phyloP scores from a whole-genome alignment of 106 monocot species.

The Apostasia ramifera region DNA sequence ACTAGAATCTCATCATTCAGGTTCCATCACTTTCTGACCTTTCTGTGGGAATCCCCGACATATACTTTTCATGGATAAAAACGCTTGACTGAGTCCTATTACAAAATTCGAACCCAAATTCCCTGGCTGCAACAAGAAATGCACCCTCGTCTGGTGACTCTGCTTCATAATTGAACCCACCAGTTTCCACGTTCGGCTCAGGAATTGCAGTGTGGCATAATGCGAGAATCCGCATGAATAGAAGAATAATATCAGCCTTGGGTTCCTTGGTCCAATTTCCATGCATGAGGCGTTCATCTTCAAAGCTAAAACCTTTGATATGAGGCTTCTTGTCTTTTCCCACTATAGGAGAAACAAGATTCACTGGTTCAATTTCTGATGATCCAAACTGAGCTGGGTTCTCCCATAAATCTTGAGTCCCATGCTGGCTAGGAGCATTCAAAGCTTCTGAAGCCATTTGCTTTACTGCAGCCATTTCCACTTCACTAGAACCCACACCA shows the following conservation, averaged over 20 bases:
- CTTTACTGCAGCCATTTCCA: slow-evolving; percentile 43
- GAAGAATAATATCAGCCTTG: slow-evolving; percentile 23
- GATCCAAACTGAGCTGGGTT: slow-evolving; percentile 1
- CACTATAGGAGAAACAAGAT: slow-evolving; percentile 12
- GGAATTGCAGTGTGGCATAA: slow-evolving; percentile 82
- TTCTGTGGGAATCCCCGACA: slow-evolving; percentile 29
- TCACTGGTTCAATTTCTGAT: slow-evolving; percentile 29
- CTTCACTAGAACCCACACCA: slow-evolving; percentile 40
- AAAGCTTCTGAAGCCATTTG: slow-evolving; percentile 33
- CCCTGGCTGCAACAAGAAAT: slow-evolving; percentile 76
- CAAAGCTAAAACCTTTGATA: slow-evolving; percentile 69
- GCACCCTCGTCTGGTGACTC: slow-evolving; percentile 86
- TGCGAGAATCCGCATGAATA: slow-evolving; percentile 67
- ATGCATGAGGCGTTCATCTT: slow-evolving; percentile 63
- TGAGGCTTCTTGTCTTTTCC: slow-evolving; percentile 14
- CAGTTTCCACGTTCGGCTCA: slow-evolving; percentile 53
- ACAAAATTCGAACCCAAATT: slow-evolving; percentile 80
- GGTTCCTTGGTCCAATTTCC: slow-evolving; percentile 67
- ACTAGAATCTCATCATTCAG: background rate
- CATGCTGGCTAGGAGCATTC: background rate
- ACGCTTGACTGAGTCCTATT: slow-evolving; percentile 70
- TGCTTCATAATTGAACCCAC: slow-evolving; percentile 57
- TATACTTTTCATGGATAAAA: slow-evolving; percentile 44
- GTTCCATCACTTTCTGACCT: slow-evolving; percentile 24
- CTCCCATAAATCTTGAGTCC: slow-evolving; percentile 19